phyloP scores from a whole-genome alignment of 2,329 filamentous ascomycete genomes.

The Tympanopsis confertula region DNA sequence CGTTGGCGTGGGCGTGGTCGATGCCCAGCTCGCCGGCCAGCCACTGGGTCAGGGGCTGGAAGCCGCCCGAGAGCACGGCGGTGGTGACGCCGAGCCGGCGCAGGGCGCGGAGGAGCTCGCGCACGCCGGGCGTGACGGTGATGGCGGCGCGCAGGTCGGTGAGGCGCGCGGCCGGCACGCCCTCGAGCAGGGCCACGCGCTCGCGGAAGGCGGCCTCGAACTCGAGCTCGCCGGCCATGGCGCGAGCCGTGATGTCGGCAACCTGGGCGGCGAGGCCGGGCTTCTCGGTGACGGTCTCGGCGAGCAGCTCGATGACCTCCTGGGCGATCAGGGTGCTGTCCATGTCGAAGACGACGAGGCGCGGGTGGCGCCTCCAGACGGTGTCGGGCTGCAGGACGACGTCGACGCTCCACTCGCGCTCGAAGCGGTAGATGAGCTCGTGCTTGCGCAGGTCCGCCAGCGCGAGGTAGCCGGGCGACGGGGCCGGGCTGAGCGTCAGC shows the following conservation, averaged over 20 bases:
- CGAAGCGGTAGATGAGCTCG: constrained; percentile 72
- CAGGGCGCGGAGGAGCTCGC: constrained; percentile 60
- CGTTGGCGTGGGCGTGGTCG: constrained; percentile 81
- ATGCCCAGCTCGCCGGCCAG: constrained; percentile 70
- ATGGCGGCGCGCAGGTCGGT: constrained; percentile 64
- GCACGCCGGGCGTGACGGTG: constrained; percentile 71
- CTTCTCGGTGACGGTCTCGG: constrained; percentile 59
- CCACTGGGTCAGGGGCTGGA: constrained; percentile 80
- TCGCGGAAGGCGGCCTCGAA: constrained; percentile 76
- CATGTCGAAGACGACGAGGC: constrained; percentile 95
- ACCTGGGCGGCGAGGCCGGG: constrained; percentile 70
- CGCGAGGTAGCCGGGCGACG: constrained; percentile 49
- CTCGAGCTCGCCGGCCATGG: constrained; percentile 92
- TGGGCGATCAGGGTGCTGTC: constrained; percentile 94
- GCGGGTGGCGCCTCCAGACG: constrained; percentile 67
- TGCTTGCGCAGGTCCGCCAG: constrained; percentile 65
- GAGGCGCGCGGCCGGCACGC: constrained; percentile 69
- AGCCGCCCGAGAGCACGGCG: constrained; percentile 84
- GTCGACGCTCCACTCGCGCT: constrained; percentile 81
- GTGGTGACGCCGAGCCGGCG: constrained; percentile 74
- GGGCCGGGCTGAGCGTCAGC: constrained; percentile 48
- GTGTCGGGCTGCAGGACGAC: constrained; percentile 65
- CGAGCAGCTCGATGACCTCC: constrained; percentile 93
- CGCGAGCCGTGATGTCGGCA: constrained; percentile 77
- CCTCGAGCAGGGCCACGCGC: constrained; percentile 69